phyloP scores from a whole-genome alignment of 768 basidiomycete genomes.

The Termitomyces sp. region DNA sequence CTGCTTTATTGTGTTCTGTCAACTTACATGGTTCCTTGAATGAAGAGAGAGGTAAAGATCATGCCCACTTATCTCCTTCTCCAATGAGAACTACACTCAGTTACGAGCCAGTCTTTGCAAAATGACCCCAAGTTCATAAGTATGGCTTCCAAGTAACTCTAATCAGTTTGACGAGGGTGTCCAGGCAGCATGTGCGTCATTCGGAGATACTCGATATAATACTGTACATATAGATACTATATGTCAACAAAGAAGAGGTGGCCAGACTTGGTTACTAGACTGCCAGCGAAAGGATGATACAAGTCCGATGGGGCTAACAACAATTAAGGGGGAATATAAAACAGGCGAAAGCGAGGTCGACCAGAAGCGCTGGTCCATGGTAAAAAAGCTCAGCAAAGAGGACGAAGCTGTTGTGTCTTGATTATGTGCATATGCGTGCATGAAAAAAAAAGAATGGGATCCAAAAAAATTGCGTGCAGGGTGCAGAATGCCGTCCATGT shows the following conservation, averaged over 20 bases:
- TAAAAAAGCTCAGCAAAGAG: background rate
- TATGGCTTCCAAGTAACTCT: background rate
- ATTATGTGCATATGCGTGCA: background rate
- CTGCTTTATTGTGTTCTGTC: background rate
- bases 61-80: constrained; percentile 31
- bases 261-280: constrained; percentile 1
- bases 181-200: background rate
- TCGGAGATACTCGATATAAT: constrained; percentile 6
- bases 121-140: background rate
- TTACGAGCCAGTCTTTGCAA: constrained; percentile 11
- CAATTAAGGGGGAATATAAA: constrained; percentile 11
- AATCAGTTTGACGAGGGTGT: background rate
- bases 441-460: background rate
- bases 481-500: background rate
- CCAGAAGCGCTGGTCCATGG: background rate
- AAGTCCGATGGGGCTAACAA: constrained; percentile 20
- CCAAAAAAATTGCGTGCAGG: background rate
- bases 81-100: background rate
- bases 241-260: constrained; percentile 9
- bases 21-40: background rate
- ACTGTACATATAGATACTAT: constrained; percentile 13
- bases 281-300: constrained; percentile 11
- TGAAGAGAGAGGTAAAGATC: constrained; percentile 31
- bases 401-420: background rate
- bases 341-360: constrained; percentile 2